These are phyloP conservation scores for Neurospora cerealis DNA, from an alignment of 495 filamentous ascomycete species.

Conservation along the genomic window DNA sequence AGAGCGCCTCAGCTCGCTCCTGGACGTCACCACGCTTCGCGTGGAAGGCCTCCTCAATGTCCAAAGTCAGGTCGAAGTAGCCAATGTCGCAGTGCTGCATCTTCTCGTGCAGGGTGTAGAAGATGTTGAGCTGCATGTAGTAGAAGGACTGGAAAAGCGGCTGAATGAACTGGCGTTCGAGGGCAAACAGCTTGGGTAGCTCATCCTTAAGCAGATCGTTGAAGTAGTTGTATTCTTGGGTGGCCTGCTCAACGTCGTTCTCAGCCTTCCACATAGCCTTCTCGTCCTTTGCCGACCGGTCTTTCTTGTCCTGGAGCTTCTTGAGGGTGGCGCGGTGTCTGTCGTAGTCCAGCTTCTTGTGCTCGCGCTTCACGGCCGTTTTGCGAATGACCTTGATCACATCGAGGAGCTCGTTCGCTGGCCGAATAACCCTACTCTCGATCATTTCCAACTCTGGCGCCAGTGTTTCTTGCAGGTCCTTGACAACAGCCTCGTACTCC, in stretches of 20 bases:
- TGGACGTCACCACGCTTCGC: conserved; percentile 78
- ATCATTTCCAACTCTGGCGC: conserved; percentile 96
- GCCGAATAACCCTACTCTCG: conserved; percentile 78
- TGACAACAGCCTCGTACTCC: conserved; percentile 88
- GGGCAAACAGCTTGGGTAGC: conserved; percentile 78
- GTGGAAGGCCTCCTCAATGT: conserved; percentile 84
- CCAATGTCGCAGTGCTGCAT: conserved; percentile 96
- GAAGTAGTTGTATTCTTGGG: conserved; percentile 93
- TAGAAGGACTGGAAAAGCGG: conserved; percentile 99
- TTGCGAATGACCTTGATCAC: conserved; percentile 95
- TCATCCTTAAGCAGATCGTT: conserved; percentile 95
- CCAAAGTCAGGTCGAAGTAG: conserved; percentile 87
- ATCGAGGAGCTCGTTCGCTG: conserved; percentile 89
- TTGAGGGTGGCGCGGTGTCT: conserved; percentile 72
- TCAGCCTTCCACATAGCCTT: conserved; percentile 96
- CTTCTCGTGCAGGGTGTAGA: conserved; percentile 95
- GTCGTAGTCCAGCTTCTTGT: conserved; percentile 97
- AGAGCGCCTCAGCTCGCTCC: conserved; percentile 69
- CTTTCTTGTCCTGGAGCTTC: conserved; percentile 96
- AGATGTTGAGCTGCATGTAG: conserved; percentile 99
- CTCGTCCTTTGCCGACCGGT: conserved; percentile 91
- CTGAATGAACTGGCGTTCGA: conserved; percentile 95
- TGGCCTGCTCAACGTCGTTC: conserved; percentile 80
- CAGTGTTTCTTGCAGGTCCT: conserved; percentile 79
- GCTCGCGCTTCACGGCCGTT: conserved; percentile 77